Evolutionary conservation across 2,329 filamentous ascomycete genomes (phyloP).

Genomic region (Phialophora macrospora): DNA sequence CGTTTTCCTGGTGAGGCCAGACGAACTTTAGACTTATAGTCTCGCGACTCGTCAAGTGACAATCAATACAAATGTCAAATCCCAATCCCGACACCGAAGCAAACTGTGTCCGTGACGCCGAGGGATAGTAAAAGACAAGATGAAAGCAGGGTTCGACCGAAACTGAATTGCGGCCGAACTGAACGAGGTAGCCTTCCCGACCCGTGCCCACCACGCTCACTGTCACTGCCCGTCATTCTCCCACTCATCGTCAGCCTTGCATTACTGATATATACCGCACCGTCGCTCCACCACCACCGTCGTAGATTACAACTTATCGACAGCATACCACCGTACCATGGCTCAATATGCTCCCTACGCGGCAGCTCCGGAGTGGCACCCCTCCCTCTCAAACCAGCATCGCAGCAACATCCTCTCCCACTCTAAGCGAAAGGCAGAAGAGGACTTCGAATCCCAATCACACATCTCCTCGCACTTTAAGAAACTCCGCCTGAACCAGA

Average conservation of each 20-base stretch:
- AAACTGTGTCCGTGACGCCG: constrained; percentile 20
- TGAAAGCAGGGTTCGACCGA: not conserved
- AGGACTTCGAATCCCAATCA: constrained; percentile 33
- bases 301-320: constrained; percentile 1
- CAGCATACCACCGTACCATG: constrained; percentile 8
- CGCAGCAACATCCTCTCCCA: constrained; percentile 26
- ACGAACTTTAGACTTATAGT: not conserved
- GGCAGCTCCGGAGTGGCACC: constrained; percentile 17
- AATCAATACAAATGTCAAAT: constrained; percentile 17
- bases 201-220: not conserved
- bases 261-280: not conserved
- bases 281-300: constrained; percentile 3
- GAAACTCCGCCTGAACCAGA: constrained; percentile 35
- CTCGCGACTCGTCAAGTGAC: not conserved
- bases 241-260: constrained; percentile 6
- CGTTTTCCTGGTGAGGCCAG: not conserved
- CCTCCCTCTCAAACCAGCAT: constrained; percentile 24
- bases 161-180: not conserved
- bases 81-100: constrained; percentile 15
- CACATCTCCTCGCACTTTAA: constrained; percentile 37
- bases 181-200: not conserved
- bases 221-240: not conserved
- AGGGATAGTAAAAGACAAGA: constrained; percentile 14
- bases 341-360: constrained; percentile 23
- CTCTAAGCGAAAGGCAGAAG: constrained; percentile 31